Evolutionary conservation across 768 basidiomycete species (phyloP).

Genomic region (Mycena rosella): DNA sequence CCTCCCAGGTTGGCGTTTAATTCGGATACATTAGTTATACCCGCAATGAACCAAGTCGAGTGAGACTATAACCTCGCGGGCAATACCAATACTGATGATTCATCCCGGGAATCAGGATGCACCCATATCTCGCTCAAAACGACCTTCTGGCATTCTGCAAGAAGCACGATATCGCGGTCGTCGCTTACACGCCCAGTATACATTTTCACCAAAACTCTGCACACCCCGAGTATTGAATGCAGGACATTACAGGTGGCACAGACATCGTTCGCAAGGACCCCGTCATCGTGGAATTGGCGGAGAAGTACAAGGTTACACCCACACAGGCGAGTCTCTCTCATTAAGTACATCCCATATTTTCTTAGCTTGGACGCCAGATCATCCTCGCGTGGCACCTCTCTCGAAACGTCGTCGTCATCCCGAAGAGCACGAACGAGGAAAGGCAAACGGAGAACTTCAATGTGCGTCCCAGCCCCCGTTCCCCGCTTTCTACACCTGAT

Average conservation of each 20-base stretch:
- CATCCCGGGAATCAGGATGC: constrained; percentile 48
- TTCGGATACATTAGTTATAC: constrained; percentile 37
- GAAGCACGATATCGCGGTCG: constrained; percentile 47
- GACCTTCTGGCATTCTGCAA: constrained; percentile 45
- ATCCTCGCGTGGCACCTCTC: constrained; percentile 48
- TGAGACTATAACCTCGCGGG: background rate
- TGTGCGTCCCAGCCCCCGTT: constrained; percentile 7
- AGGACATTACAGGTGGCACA: constrained; percentile 37
- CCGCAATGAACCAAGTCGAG: constrained; percentile 51
- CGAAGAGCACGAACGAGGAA: constrained; percentile 39
- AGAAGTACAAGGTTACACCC: constrained; percentile 44
- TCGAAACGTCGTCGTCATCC: constrained; percentile 45
- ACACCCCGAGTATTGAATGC: background rate
- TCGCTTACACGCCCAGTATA: constrained; percentile 49
- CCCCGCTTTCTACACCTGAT: constrained; percentile 10
- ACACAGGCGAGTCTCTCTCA: constrained; percentile 29
- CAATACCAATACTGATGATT: background rate
- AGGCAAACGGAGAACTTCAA: constrained; percentile 34
- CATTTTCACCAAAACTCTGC: background rate
- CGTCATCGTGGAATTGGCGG: constrained; percentile 43
- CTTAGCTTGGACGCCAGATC: constrained; percentile 33
- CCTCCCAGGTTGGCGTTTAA: background rate
- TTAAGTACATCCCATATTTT: background rate
- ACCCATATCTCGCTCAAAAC: constrained; percentile 43
- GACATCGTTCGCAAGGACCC: constrained; percentile 45